phyloP scores from a whole-genome alignment of 306 rosid genomes.

The Elaeagnus macrophylla region DNA sequence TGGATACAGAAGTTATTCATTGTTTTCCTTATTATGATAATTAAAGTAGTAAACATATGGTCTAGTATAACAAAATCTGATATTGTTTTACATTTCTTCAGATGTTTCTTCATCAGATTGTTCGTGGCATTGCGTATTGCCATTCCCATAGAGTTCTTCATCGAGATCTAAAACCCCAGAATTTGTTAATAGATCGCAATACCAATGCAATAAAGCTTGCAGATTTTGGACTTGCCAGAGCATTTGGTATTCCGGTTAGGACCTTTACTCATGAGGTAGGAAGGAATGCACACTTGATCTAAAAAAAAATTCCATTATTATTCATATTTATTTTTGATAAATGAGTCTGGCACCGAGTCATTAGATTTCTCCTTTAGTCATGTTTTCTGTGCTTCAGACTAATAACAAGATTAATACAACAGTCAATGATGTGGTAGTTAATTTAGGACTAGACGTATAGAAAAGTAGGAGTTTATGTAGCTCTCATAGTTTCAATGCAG shows the following conservation, averaged over 20 bases:
- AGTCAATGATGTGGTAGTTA: not conserved
- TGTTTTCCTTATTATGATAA: constrained; percentile 6
- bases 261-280: constrained; percentile 94
- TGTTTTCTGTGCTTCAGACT: not conserved
- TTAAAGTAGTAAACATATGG: constrained; percentile 14
- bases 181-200: constrained; percentile 86
- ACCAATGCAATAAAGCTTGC: constrained; percentile 94
- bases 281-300: constrained; percentile 12
- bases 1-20: constrained; percentile 1
- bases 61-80: constrained; percentile 19
- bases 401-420: not conserved
- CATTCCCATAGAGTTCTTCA: constrained; percentile 99
- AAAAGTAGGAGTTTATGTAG: not conserved
- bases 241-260: constrained; percentile 98
- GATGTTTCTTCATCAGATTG: constrained; percentile 97
- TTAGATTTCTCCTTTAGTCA: not conserved
- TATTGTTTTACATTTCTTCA: constrained; percentile 36
- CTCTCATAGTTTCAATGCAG: constrained; percentile 1
- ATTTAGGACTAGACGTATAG: not conserved
- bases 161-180: constrained; percentile 96
- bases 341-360: not conserved
- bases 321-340: constrained; percentile 1
- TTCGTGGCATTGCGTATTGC: constrained; percentile 97
- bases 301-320: not conserved
- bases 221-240: constrained; percentile 98